Percentiles rank a stretch among this genome's conserved stretches.
These are phyloP conservation scores for Solanum chilense DNA, from an alignment of 257 asterid genomes.

Conservation along the genomic window DNA sequence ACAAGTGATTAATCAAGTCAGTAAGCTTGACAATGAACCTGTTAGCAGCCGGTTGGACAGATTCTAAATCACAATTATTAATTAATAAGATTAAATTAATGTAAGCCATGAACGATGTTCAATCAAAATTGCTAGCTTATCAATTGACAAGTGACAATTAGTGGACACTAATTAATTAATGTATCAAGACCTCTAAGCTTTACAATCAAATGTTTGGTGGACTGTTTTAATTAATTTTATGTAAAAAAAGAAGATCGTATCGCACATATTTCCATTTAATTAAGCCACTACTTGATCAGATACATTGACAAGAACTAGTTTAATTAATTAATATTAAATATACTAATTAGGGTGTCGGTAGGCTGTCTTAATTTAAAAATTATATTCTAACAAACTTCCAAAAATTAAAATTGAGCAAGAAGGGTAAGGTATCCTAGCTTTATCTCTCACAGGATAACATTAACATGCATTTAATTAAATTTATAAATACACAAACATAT, in stretches of 20 bases:
- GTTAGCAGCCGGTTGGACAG: neutral
- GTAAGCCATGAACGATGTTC: neutral
- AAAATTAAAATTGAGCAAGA: neutral
- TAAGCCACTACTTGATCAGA: neutral
- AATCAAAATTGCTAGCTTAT: neutral
- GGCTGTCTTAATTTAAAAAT: neutral
- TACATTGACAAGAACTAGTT: neutral
- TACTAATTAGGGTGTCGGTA: neutral
- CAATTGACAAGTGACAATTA: neutral
- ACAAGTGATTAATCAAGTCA: neutral
- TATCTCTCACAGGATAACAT: neutral
- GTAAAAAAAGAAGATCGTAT: neutral
- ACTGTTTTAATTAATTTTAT: neutral
- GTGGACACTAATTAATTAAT: neutral
- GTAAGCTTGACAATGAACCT: neutral
- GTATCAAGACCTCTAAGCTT: neutral
- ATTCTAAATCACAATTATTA: neutral
- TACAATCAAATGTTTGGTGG: neutral
- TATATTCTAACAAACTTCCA: neutral
- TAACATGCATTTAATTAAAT: neutral
- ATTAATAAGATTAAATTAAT: neutral
- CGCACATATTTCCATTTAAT: neutral
- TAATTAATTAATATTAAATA: neutral
- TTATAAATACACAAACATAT: neutral
- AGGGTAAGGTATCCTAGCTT: neutral